These are phyloP conservation scores for Marasmius sp. DNA, from an alignment of 1,284 basidiomycete genomes.

Conservation along the genomic window DNA sequence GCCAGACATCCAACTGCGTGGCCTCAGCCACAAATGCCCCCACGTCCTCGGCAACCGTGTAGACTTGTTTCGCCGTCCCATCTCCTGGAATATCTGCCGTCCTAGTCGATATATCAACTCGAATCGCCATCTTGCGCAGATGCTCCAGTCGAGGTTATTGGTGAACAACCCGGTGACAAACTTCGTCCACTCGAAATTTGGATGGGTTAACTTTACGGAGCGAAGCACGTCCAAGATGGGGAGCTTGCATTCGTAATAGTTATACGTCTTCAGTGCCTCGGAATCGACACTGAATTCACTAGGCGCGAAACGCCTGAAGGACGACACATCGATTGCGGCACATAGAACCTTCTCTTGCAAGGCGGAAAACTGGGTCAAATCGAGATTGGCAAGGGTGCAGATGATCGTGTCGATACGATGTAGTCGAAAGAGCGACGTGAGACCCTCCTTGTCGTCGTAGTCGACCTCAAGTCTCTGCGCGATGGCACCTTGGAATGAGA, in stretches of 20 bases:
- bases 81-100: neutral
- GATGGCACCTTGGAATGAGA: neutral
- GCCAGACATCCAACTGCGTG: neutral
- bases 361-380: neutral
- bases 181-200: constrained; percentile 2
- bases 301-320: constrained; percentile 2
- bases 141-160: constrained; percentile 1
- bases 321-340: neutral
- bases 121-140: neutral
- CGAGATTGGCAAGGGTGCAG: neutral
- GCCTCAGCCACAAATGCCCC: neutral
- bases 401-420: constrained; percentile 3
- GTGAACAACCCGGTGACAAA: neutral
- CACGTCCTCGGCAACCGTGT: neutral
- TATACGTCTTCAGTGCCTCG: neutral
- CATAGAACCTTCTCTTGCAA: neutral
- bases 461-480: neutral
- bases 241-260: neutral
- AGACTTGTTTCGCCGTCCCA: neutral
- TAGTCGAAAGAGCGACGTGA: neutral
- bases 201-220: neutral
- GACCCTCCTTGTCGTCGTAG: neutral
- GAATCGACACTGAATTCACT: neutral
- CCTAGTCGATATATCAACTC: neutral
- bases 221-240: neutral